phyloP scores from a whole-genome alignment of 129 eudicot species.

The Helianthus tuberosus region DNA sequence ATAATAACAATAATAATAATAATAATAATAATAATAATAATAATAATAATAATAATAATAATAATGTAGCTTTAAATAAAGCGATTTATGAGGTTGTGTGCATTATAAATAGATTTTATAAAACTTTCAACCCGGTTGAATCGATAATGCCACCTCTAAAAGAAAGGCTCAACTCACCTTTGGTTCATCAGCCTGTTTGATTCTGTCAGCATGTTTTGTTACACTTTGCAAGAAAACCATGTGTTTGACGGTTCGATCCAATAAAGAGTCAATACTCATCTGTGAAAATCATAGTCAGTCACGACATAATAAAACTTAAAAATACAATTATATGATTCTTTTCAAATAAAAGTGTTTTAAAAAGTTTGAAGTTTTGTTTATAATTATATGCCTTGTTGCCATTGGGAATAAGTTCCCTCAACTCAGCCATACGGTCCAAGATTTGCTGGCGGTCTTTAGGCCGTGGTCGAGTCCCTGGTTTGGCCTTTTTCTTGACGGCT shows the following conservation, averaged over 20 bases:
- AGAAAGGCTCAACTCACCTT: slow-evolving; percentile 49
- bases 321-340: not conserved
- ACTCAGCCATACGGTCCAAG: slow-evolving; percentile 77
- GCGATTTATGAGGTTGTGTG: not conserved
- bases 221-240: slow-evolving; percentile 87
- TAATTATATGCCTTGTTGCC: slow-evolving; percentile 66
- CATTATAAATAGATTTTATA: no score
- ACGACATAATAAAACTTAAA: not conserved
- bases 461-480: slow-evolving; percentile 79
- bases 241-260: slow-evolving; percentile 84
- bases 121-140: not conserved
- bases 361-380: not conserved
- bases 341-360: not conserved
- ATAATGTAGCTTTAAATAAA: no score
- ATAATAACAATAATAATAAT: no score
- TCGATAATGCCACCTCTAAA: not conserved
- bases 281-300: slow-evolving; percentile 37
- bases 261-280: slow-evolving; percentile 89
- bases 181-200: slow-evolving; percentile 50
- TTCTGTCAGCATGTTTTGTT: slow-evolving; percentile 61
- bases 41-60: no score
- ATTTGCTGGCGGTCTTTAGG: slow-evolving; percentile 93
- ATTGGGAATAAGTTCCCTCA: slow-evolving; percentile 79
- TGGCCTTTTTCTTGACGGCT: slow-evolving; percentile 65
- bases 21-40: no score